phyloP scores from a whole-genome alignment of 768 basidiomycete species.

The Roridomyces roridus region DNA sequence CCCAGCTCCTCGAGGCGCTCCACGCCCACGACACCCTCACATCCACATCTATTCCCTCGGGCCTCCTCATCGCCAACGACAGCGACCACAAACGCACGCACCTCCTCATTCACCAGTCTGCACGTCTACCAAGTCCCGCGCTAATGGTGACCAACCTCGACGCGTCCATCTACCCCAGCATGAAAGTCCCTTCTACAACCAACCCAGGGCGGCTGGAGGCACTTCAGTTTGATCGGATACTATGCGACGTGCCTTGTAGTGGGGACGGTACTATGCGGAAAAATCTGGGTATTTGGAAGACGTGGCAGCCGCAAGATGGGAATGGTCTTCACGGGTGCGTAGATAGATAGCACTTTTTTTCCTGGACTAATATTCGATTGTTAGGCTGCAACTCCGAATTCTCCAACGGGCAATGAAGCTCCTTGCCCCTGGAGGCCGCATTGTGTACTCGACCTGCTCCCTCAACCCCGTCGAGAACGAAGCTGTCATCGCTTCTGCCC shows the following conservation, averaged over 20 bases:
- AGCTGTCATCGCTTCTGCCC: conserved; percentile 88
- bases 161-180: conserved; percentile 82
- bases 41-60: conserved; percentile 74
- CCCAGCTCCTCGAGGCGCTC: conserved; percentile 94
- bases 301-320: conserved; percentile 88
- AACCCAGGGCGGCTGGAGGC: conserved; percentile 47
- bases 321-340: conserved; percentile 88
- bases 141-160: conserved; percentile 97
- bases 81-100: conserved; percentile 93
- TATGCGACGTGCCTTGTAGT: conserved; percentile 97
- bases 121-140: conserved; percentile 88
- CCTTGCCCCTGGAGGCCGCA: conserved; percentile 80
- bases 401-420: conserved; percentile 92
- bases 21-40: conserved; percentile 78
- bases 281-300: conserved; percentile 94
- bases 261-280: conserved; percentile 97
- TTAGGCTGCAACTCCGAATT: conserved; percentile 92
- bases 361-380: no score
- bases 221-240: conserved; percentile 88
- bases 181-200: conserved; percentile 53
- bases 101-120: conserved; percentile 96
- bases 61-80: conserved; percentile 94
- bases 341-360: conserved; percentile 12
- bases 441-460: conserved; percentile 98
- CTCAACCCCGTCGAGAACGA: conserved; percentile 98